phyloP scores from a whole-genome alignment of 208 protist species.

The Wallacemonas sp. region DNA sequence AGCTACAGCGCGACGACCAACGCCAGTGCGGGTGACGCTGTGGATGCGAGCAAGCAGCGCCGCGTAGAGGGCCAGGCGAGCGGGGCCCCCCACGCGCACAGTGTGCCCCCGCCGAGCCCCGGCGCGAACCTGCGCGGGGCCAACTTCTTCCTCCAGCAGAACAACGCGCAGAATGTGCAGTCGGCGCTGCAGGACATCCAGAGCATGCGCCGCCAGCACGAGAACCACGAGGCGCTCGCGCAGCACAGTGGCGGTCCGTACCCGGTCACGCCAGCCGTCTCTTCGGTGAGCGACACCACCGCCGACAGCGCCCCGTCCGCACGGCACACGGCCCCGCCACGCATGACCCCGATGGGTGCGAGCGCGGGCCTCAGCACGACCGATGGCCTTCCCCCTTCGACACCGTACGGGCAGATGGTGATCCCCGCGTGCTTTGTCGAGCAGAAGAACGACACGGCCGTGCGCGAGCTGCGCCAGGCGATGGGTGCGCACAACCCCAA shows the following conservation, averaged over 20 bases:
- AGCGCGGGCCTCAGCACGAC: conserved; percentile 13
- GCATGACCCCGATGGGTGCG: conserved; percentile 3
- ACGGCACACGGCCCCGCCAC: conserved; percentile 21
- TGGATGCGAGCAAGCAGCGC: conserved; percentile 31
- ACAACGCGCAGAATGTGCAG: conserved; percentile 19
- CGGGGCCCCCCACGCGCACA: conserved; percentile 3
- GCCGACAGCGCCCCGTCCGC: conserved; percentile 21
- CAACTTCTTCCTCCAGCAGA: conserved; percentile 53
- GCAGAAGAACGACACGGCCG: conserved; percentile 86
- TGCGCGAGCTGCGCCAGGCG: conserved; percentile 86
- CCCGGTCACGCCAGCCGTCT: neutral
- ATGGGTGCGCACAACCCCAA: conserved; percentile 80
- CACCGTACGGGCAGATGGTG: conserved; percentile 76
- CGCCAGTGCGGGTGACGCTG: conserved; percentile 1
- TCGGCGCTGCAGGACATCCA: conserved; percentile 64
- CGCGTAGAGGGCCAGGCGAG: conserved; percentile 30
- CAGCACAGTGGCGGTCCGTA: conserved; percentile 13
- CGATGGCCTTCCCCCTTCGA: conserved; percentile 49
- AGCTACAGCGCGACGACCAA: conserved; percentile 32
- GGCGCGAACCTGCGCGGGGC: conserved; percentile 33
- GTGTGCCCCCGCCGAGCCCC: conserved; percentile 18
- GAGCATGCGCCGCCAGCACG: conserved; percentile 43
- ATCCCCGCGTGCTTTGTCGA: conserved; percentile 86
- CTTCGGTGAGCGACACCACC: conserved; percentile 16
- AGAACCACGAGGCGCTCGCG: conserved; percentile 30